Evolutionary conservation across 23 red algal species (phyloP).

Genomic region (Rhodosorus marinus): DNA sequence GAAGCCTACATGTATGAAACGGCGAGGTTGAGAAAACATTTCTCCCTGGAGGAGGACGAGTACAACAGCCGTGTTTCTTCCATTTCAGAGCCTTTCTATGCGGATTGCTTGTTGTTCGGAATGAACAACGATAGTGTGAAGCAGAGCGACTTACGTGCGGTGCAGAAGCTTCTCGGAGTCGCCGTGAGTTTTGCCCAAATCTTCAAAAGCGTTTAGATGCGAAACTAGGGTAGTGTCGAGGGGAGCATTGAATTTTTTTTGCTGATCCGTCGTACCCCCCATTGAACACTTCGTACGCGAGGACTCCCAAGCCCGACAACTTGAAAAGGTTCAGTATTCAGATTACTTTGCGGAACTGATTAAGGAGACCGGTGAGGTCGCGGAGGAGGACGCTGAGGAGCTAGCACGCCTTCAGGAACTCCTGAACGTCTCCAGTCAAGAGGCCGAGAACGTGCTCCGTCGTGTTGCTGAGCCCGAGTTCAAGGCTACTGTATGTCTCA

Average conservation of each 20-base stretch:
- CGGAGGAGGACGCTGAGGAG: constrained; percentile 14
- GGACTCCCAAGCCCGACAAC: constrained; percentile 20
- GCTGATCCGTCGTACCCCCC: too few relatives aligned
- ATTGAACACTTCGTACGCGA: too few relatives aligned
- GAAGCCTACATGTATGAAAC: constrained; percentile 84
- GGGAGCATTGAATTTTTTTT: too few relatives aligned
- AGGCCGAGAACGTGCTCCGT: constrained; percentile 25
- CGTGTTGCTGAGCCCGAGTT: constrained; percentile 51
- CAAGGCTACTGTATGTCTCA: constrained; percentile 36
- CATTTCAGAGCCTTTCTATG: constrained; percentile 67
- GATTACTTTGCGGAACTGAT: constrained; percentile 37
- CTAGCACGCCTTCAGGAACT: constrained; percentile 15
- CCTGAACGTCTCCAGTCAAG: constrained; percentile 34
- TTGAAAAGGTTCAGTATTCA: constrained; percentile 58
- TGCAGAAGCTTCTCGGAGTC: constrained; percentile 54
- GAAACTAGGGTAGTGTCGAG: too few relatives aligned
- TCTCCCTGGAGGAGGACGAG: constrained; percentile 34
- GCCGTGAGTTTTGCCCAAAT: too few relatives aligned
- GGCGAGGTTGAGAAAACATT: constrained; percentile 55
- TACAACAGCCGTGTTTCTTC: constrained; percentile 44
- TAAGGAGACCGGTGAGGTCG: constrained; percentile 28
- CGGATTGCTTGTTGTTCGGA: constrained; percentile 25
- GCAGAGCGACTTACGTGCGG: constrained; percentile 19
- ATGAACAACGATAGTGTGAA: constrained; percentile 19
- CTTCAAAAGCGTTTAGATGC: too few relatives aligned